Evolutionary conservation across 2,329 filamentous ascomycete genomes (phyloP), one percentile per base, ranked within the genome.

Genomic region (Xylaria sp.): DNA sequence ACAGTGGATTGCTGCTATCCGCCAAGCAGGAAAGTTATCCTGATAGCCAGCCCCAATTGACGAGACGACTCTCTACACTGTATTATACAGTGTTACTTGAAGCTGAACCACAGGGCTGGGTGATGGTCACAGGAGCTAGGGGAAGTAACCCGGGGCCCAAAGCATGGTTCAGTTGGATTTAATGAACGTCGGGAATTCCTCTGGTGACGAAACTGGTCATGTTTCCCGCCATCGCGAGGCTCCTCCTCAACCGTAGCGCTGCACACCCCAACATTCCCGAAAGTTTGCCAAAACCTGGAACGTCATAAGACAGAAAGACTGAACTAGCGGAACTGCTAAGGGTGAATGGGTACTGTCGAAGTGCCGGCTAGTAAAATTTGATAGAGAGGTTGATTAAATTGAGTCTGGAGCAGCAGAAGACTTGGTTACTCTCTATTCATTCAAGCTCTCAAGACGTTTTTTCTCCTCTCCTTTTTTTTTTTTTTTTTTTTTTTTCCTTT

Each of bases 61-160:
- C 20, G 23, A 10, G n/a, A 10, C 32, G 9, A 46, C 34, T 34
- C 32, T 55, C 32, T 63, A 41, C 41, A 66, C 63, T 54, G 67
- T 70, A 61, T 60, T 9, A 50, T 64, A 68, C 63, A 64, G 66
- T 69, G 54, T 37, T 23, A 6, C 28, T 28, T 28, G 28, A 4
- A 55, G 61, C 62, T 59, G 54, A 51, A 58, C 50, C 41, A 62
- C 23, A 44, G 37, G 20, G 41, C 32, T 28, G 28, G 28, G 25
- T 25, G 37, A 57, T 41, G 50, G 55, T 51, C 15, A 65, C 52
- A 23, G 61, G 58, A 60, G 61, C 70, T 72, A 72, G 70, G 70
- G 70, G 70, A 72, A 72, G 65, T 48, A 69, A 72, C 39, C 70
- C 70, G 70, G 54, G 54, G 28, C 37, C 65, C 44, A 39, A 63